A percentile compares a stretch with the other conserved stretches of the same genome.
These are phyloP conservation scores for Starmera dryadoides DNA, from an alignment of 805 yeast genomes.

Conservation along the genomic window DNA sequence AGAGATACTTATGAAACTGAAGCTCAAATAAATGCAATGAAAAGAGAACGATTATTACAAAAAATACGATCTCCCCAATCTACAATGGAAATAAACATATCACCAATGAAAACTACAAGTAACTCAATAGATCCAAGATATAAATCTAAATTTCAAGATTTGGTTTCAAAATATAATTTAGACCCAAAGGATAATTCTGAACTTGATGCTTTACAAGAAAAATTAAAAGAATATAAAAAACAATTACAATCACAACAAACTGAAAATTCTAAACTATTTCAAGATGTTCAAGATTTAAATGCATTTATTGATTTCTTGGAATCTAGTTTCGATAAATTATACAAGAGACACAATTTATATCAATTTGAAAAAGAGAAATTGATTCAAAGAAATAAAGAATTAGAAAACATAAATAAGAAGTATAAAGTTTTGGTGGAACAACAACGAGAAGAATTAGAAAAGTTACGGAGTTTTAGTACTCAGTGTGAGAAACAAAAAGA, in stretches of 20 bases:
- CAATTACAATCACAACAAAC: neutral
- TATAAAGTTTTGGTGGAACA: slow-evolving; percentile 3
- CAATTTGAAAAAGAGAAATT: slow-evolving; percentile 6
- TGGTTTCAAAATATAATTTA: neutral
- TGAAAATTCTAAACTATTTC: slow-evolving; percentile 4
- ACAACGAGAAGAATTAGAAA: no score
- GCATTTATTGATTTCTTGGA: slow-evolving; percentile 14
- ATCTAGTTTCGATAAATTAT: slow-evolving; percentile 7
- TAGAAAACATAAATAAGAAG: slow-evolving; percentile 3
- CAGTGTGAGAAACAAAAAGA: neutral
- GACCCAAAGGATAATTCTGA: neutral
- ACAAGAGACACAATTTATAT: slow-evolving; percentile 1
- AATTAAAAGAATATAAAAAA: neutral
- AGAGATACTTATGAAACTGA: neutral
- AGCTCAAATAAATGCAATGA: neutral
- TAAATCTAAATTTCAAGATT: no score
- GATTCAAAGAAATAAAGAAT: slow-evolving; percentile 8
- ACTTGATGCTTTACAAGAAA: neutral
- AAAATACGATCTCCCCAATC: neutral
- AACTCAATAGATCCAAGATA: neutral
- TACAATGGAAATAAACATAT: neutral
- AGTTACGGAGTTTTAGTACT: neutral
- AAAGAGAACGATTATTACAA: neutral
- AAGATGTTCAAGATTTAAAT: slow-evolving; percentile 12
- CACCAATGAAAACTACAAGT: neutral